Base-by-base conservation (phyloP, 108 stramenopile genomes). In the Schizochytrium sp. region DNA sequence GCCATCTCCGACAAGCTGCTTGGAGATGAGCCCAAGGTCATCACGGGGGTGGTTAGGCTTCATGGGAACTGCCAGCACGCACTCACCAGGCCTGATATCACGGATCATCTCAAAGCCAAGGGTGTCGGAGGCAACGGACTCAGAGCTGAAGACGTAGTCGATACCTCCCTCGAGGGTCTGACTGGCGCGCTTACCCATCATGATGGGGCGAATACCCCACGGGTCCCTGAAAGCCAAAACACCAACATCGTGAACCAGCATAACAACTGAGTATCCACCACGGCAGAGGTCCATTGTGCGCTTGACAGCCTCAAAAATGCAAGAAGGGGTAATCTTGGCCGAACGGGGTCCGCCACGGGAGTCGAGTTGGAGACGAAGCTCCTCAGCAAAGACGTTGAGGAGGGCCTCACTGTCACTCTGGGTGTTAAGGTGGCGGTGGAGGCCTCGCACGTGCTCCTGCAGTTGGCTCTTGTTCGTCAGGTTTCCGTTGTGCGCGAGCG, bases 401-500 rank as follows among this genome's bases (percentile, higher is more conserved):
- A 99, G 92, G 40, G 98, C 91, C 93, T 99, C 99, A 49, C 96
- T 96, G 94, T 99, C 99, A 19, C 89, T 91, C 15, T 97, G 97
- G 5, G 99, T 99, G 93, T 98, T 99, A 89, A 98, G 95, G 91
- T 98, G 98, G 83, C 98, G 28, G 88, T 61, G 60, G 13, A 41
- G 44, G 57, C 88, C 60, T 15, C 61, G 61, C n/a, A 93, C 45
- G 53, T 41, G 49, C 12, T 15, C 42, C 40, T 50, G 91, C 57
- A 98, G 89, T 57, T 93, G 94, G 10, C 92, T 94, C 8, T 96
- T 96, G 89, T 98, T 98, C 0, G 97, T 98, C 46, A 99, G 92
- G 91, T 99, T 98, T 28, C 99, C 99, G 92, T 99, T 99, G 93
- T 99, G 99, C 4, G 97, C 99, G 49, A 98, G 95, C 83, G 97